Conservation (phyloP, 1,139 yeast genomes). For the Saccharomyces hybrid region DNA sequence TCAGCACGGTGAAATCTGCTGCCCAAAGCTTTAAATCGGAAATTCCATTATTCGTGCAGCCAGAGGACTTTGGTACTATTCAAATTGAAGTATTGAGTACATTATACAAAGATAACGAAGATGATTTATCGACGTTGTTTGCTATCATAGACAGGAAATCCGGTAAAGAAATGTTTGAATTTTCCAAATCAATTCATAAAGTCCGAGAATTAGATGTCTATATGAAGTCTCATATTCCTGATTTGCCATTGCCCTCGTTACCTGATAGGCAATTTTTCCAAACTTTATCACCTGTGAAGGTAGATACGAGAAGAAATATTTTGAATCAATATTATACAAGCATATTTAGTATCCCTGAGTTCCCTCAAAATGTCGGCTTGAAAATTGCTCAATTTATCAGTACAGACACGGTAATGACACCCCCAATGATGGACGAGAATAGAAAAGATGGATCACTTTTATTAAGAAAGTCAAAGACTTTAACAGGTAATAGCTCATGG, state of each 20-base stretch:
- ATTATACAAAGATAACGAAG: constrained; percentile 38
- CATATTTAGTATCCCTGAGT: constrained; percentile 49
- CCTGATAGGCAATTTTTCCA: constrained; percentile 54
- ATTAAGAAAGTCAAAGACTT: constrained; percentile 45
- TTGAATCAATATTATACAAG: constrained; percentile 57
- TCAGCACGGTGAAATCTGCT: constrained; percentile 11
- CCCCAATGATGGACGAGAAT: constrained; percentile 47
- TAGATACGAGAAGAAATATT: constrained; percentile 50
- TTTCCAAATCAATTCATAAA: constrained; percentile 53
- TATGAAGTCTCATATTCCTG: constrained; percentile 45
- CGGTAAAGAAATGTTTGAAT: constrained; percentile 63
- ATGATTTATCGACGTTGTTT: constrained; percentile 55
- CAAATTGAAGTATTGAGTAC: constrained; percentile 53
- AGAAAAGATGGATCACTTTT: constrained; percentile 63
- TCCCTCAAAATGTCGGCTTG: constrained; percentile 49
- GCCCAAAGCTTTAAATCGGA: constrained; percentile 23
- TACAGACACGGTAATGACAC: constrained; percentile 53
- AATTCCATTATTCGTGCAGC: constrained; percentile 50
- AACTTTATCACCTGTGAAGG: constrained; percentile 55
- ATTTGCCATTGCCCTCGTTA: constrained; percentile 55
- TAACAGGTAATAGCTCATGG: constrained; percentile 57
- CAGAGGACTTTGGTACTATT: constrained; percentile 59
- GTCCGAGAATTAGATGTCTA: constrained; percentile 49
- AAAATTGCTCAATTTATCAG: constrained; percentile 61
- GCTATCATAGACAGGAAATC: constrained; percentile 53